Evolutionary conservation across 2,329 filamentous ascomycete genomes (phyloP).

Genomic region (Dactylellina drechsleri): DNA sequence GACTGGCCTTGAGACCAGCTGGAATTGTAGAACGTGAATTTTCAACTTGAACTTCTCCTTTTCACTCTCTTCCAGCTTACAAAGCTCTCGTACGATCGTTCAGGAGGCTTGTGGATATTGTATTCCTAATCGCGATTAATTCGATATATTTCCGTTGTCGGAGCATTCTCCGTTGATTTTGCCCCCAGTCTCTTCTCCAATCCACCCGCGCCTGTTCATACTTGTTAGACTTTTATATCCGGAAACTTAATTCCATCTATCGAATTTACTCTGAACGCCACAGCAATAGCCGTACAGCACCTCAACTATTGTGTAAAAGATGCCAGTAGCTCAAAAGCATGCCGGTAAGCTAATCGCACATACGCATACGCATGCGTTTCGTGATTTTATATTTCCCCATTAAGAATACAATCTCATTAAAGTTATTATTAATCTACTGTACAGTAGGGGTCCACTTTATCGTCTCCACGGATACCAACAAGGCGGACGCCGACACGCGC

Average conservation of each 20-base stretch:
- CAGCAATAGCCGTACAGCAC: no score
- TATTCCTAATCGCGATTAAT: no score
- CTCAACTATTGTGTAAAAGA: not conserved
- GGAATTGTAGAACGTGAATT: not conserved
- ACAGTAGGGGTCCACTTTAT: conserved; percentile 59
- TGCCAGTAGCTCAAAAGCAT: conserved; percentile 29
- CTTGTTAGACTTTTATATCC: no score
- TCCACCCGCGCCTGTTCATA: no score
- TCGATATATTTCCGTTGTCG: no score
- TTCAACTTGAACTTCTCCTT: conserved; percentile 1
- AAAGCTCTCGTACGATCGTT: not conserved
- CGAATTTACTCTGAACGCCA: no score
- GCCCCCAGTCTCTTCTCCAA: no score
- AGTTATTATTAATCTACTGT: not conserved
- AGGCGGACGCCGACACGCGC: conserved; percentile 59
- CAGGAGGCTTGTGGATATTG: no score
- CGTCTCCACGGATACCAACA: conserved; percentile 58
- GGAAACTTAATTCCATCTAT: no score
- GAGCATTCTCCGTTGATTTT: not conserved
- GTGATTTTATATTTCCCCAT: conserved; percentile 12
- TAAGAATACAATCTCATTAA: not conserved
- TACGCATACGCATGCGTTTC: not conserved
- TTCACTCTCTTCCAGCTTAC: not conserved
- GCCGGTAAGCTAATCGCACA: conserved; percentile 28
- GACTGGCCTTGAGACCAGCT: no score